Conservation (phyloP, 1,284 basidiomycete species). For the Malassezia equina region DNA sequence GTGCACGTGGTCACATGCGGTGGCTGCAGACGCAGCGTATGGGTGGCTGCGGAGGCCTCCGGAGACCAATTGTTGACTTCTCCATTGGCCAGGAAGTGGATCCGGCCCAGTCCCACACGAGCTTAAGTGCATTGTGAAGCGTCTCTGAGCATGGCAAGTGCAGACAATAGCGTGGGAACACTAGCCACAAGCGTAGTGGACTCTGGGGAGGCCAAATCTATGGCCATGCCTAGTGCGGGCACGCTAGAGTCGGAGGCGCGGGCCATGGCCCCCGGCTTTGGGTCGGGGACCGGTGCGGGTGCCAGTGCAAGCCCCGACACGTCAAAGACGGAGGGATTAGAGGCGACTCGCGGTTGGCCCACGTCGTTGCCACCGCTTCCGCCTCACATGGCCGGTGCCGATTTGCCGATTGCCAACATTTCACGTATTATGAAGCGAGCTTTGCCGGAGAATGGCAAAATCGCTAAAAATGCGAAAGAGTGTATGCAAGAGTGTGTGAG, state of each 20-base stretch:
- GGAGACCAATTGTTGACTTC: constrained; percentile 1
- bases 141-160: not conserved
- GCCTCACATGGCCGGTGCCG: constrained; percentile 20
- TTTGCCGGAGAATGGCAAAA: constrained; percentile 82
- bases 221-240: not conserved
- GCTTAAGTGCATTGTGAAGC: not conserved
- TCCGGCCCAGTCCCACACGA: not conserved
- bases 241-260: not conserved
- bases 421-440: constrained; percentile 85
- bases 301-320: constrained; percentile 1
- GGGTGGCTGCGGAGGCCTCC: not conserved
- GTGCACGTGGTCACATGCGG: not conserved
- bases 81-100: constrained; percentile 12
- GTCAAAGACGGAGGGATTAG: not conserved
- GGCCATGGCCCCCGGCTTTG: not conserved
- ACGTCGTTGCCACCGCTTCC: constrained; percentile 9
- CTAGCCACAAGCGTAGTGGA: not conserved
- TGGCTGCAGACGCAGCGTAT: not conserved
- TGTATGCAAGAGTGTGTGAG: constrained; percentile 91
- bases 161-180: not conserved
- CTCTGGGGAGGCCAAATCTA: not conserved
- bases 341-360: not conserved
- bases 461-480: constrained; percentile 92
- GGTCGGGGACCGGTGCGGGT: not conserved
- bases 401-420: constrained; percentile 69